These are phyloP conservation scores for Neurospora sp. DNA, from an alignment of 495 filamentous ascomycete species.

Conservation along the genomic window DNA sequence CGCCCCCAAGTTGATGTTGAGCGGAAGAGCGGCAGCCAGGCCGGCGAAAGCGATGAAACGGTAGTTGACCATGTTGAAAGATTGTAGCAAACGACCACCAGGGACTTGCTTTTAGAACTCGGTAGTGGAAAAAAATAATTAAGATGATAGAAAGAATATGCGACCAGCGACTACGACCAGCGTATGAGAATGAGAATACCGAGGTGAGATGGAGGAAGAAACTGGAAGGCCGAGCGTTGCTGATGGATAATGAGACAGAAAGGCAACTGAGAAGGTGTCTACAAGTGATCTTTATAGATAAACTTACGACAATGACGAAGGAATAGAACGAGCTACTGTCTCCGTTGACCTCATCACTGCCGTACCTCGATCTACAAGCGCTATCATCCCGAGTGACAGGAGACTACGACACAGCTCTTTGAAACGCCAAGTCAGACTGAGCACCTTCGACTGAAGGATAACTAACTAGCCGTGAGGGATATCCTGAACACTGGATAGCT, in stretches of 20 bases:
- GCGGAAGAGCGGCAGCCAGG: constrained; percentile 39
- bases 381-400: not conserved
- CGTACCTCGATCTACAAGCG: not conserved
- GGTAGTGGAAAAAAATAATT: not conserved
- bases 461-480: not conserved
- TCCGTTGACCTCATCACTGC: not conserved
- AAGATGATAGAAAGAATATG: constrained; percentile 14
- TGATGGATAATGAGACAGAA: constrained; percentile 28
- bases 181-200: constrained; percentile 16
- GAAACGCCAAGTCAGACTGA: not conserved
- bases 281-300: not conserved
- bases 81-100: constrained; percentile 1
- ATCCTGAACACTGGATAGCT: not conserved
- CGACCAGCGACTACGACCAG: constrained; percentile 33
- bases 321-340: not conserved
- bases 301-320: not conserved
- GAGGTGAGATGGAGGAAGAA: constrained; percentile 17
- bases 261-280: constrained; percentile 3
- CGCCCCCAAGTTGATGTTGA: constrained; percentile 52
- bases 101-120: not conserved
- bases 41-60: constrained; percentile 30
- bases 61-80: constrained; percentile 34
- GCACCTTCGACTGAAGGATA: not conserved
- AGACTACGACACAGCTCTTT: not conserved
- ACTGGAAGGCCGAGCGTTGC: constrained; percentile 20